A percentile compares a stretch with the other conserved stretches of the same genome.
phyloP scores from a whole-genome alignment of 805 yeast genomes.

The Zygoascus tannicola region DNA sequence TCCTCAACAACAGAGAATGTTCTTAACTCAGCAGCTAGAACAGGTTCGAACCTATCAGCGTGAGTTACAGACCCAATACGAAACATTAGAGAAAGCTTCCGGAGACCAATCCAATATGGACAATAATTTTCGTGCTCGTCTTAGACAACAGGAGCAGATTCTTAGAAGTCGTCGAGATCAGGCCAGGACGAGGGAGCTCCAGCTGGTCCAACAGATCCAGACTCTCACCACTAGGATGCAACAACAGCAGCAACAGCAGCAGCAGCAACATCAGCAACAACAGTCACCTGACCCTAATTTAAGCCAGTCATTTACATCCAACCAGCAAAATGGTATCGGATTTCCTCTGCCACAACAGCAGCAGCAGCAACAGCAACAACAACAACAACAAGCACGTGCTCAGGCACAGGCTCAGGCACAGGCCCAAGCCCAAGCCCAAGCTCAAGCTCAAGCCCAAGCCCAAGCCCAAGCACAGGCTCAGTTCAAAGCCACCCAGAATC shows the following conservation, averaged over 20 bases:
- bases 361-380: conserved; percentile 12
- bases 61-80: conserved; percentile 13
- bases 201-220: conserved; percentile 15
- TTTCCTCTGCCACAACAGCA: conserved; percentile 7
- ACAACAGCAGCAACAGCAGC: conserved; percentile 13
- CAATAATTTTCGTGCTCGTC: conserved; percentile 11
- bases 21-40: conserved; percentile 12
- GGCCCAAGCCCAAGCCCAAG: conserved; percentile 7
- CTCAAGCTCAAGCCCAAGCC: conserved; percentile 5
- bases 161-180: conserved; percentile 18
- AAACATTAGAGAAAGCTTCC: conserved; percentile 11
- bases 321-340: conserved; percentile 4
- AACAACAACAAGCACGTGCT: conserved; percentile 9
- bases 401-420: conserved; percentile 7
- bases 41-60: conserved; percentile 14
- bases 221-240: conserved; percentile 4
- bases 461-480: conserved; percentile 4
- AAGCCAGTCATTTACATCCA: conserved; percentile 5
- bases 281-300: not conserved
- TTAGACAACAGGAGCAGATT: conserved; percentile 17
- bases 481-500: not conserved
- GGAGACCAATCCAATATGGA: conserved; percentile 15
- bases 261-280: conserved; percentile 10
- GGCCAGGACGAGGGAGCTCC: conserved; percentile 14
- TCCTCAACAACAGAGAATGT: conserved; percentile 4